phyloP scores from a whole-genome alignment of 805 yeast genomes.

The Blastobotrys peoriensis region DNA sequence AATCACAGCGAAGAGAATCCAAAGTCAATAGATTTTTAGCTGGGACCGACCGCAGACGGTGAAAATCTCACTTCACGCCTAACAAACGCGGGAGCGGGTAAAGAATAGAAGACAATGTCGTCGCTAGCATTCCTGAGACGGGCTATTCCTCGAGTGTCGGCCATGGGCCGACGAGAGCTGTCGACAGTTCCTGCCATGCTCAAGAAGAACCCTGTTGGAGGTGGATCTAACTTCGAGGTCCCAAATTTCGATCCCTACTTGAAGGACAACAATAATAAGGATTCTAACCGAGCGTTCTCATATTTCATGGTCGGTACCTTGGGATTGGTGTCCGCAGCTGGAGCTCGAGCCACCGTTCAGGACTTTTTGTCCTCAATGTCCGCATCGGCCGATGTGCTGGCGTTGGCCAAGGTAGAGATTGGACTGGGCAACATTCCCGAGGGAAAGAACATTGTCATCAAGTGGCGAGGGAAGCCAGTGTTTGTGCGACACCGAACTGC shows the following conservation, averaged over 20 bases:
- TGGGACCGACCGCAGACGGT: background rate
- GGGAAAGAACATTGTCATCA: conserved; percentile 96
- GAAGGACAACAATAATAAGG: conserved; percentile 63
- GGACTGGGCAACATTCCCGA: conserved; percentile 88
- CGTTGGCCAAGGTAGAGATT: conserved; percentile 99
- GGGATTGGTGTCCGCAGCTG: conserved; percentile 86
- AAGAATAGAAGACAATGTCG: background rate
- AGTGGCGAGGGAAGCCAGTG: conserved; percentile 99
- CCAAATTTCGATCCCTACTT: conserved; percentile 84
- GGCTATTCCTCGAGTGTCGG: background rate
- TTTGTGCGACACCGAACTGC: conserved; percentile 98
- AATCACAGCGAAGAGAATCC: background rate
- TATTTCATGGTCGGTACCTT: conserved; percentile 97
- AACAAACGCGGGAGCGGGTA: background rate
- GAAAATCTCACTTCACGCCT: background rate
- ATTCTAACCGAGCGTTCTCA: conserved; percentile 76
- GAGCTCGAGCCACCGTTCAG: conserved; percentile 91
- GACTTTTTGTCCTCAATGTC: conserved; percentile 89
- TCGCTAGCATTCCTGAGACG: background rate
- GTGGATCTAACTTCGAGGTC: conserved; percentile 75
- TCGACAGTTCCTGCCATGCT: background rate
- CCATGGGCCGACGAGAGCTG: background rate
- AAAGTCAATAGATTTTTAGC: background rate
- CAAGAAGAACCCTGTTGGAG: conserved; percentile 20
- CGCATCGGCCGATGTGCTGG: conserved; percentile 98